Base-by-base conservation (phyloP, 345 rosid genomes). In the Pistacia vera region DNA sequence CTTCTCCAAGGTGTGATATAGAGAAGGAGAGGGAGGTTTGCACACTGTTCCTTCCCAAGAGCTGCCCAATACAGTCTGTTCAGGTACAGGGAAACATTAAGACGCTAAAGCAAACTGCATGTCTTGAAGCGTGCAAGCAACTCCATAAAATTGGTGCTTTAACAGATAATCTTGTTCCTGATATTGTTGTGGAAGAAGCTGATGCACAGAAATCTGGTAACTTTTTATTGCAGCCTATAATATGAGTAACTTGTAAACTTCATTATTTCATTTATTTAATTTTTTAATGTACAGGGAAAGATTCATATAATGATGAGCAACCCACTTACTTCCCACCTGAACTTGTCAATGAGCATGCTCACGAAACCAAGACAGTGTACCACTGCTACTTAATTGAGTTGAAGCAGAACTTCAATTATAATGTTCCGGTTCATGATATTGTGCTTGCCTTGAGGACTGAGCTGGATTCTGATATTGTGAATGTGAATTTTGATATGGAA, bases 71-170 rank as follows among this genome's bases (percentile, higher is more conserved):
- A 25, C 81, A 48, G 63, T 52, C 80, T 57, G 85, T 92, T 59
- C 11, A 8, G 28, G 87, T 83, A 25, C 48, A 84, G 18, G 97
- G 86, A 67, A 55, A 87, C 57, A 0, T 16, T 55, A 86, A 80
- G 64, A 66, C 33, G 70, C 56, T 89, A 74, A 93, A 88, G 87
- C 88, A 90, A 82, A 85, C 73, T 83, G 93, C 87, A 38, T 96
- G 97, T 77, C 89, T 96, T 66, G 86, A 93, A 91, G 97, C 97
- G 60, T 93, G 98, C 89, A 88, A 83, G 81, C 75, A 86, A 74
- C 93, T 96, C 38, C 92, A 96, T 56, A 1, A 41, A 75, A 70
- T 75, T 81, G 95, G 97, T 51, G 92, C 97, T 80, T 84, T 96
- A 73, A 91, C 89, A 11, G 97, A 93, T 87, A 51, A 93, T 73